A percentile compares a stretch with the other conserved stretches of the same genome.
phyloP scores from a whole-genome alignment of 208 protist genomes.

The Polymyxa betae region DNA sequence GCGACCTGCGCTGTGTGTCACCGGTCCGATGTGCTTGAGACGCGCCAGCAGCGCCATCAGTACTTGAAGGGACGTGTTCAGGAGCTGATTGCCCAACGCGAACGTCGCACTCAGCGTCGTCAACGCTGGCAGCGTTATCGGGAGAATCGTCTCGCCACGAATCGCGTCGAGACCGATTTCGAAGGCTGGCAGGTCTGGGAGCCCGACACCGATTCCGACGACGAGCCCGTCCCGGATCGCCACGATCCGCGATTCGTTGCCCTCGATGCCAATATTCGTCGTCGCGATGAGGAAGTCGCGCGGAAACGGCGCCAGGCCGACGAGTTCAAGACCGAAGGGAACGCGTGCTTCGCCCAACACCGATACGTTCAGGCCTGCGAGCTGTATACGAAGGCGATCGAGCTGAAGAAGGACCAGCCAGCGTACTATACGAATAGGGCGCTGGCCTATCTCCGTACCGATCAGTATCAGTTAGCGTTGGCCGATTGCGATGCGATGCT shows the following conservation, averaged over 20 bases:
- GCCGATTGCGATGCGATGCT: conserved; percentile 35
- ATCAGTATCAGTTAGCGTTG: neutral
- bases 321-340: conserved; percentile 25
- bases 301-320: neutral
- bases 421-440: conserved; percentile 28
- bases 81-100: neutral
- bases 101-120: neutral
- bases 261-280: neutral
- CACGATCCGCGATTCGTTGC: conserved; percentile 39
- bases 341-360: neutral
- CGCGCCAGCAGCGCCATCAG: neutral
- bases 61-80: neutral
- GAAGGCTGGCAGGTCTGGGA: conserved; percentile 17
- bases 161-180: neutral
- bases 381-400: conserved; percentile 50
- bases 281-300: neutral
- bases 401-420: conserved; percentile 38
- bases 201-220: conserved; percentile 42
- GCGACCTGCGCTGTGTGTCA: neutral
- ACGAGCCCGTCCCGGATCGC: conserved; percentile 20
- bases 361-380: conserved; percentile 36
- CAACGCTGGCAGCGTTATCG: neutral
- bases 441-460: neutral
- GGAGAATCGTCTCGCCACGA: neutral
- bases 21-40: neutral